These are phyloP conservation scores for Pseudocercospora crystallina DNA, from an alignment of 2,329 filamentous ascomycete species.

Conservation along the genomic window DNA sequence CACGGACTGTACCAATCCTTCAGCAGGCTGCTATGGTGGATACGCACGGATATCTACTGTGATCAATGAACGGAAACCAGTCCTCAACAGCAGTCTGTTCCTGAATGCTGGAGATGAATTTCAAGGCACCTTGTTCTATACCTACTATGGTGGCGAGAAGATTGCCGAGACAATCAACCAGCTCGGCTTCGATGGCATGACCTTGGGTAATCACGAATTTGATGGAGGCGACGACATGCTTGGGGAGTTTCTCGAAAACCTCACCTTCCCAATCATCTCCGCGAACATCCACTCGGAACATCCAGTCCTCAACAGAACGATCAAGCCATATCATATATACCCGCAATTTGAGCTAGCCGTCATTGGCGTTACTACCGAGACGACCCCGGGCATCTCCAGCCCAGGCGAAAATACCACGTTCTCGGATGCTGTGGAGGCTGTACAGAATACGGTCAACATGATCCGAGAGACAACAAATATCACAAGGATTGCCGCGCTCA, in stretches of 20 bases:
- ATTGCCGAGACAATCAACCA: conserved; percentile 66
- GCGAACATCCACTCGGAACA: conserved; percentile 65
- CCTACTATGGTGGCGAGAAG: conserved; percentile 66
- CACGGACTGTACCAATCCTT: conserved; percentile 59
- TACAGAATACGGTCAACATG: conserved; percentile 62
- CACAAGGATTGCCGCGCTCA: conserved; percentile 64
- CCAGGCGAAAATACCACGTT: conserved; percentile 61
- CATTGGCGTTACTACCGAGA: conserved; percentile 64
- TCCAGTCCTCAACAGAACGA: conserved; percentile 59
- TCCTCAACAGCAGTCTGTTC: conserved; percentile 61
- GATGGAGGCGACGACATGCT: conserved; percentile 64
- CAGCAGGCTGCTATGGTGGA: conserved; percentile 62
- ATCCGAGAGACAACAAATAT: conserved; percentile 63
- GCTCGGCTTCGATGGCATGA: conserved; percentile 67
- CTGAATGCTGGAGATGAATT: conserved; percentile 70
- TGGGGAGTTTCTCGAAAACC: conserved; percentile 60
- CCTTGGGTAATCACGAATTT: conserved; percentile 67
- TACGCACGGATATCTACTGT: conserved; percentile 64
- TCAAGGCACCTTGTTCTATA: conserved; percentile 67
- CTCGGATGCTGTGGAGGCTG: conserved; percentile 56
- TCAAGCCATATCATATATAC: conserved; percentile 66
- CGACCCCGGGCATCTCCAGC: conserved; percentile 58
- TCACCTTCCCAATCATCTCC: conserved; percentile 65
- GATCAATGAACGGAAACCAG: conserved; percentile 57
- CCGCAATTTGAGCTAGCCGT: conserved; percentile 61